Base-by-base conservation (phyloP, 768 basidiomycete species). In the Boletus reticulatus region DNA sequence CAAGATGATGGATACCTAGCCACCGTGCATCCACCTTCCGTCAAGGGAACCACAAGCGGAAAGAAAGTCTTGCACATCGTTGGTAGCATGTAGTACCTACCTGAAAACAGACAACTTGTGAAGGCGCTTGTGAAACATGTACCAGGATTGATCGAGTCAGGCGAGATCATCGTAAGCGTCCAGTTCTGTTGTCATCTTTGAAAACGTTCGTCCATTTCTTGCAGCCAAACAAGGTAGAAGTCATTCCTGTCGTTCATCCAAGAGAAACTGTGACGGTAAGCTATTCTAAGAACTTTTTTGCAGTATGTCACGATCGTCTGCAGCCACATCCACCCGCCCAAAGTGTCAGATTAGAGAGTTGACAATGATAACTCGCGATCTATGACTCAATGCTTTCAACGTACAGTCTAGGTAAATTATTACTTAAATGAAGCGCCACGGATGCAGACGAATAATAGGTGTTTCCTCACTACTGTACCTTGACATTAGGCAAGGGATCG, bases 1-100 rank as follows among this genome's bases (percentile, higher is more conserved):
- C 59, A 58, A 0, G 43, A 60, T 4, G 66, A 62, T 5, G 74
- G 75, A 4, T 39, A 53, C 31, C 38, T 74, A 10, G 43, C 65
- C 9, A 29, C 36, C 14, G 31, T 52, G 1, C 4, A 29, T 3
- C 39, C 29, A 13, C 34, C 20, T 9, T 34, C 27, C 22, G 19
- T 56, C 48, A 53, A 61, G 12, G 43, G 41, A 13, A 38, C 50
- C 24, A 36, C 34, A 34, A 43, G 53, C 19, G 43, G 48, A 16
- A 61, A 51, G 52, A 44, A 24, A 31, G n/a, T 55, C 20, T 8
- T 48, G 22, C 9, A 11, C 17, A n/a, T 19, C 8, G 2, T 48
- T 11, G 16, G 36, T 17, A 38, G 4, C 14, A 4, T 36, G n/a
- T 17, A 38, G n/a, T 17, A 38, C 22, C 4, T 27, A 2, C 22